Evolutionary conservation across 2,329 filamentous ascomycete species (phyloP), one percentile per base, ranked within the genome.

Genomic region (Ramularia collo-cygni): DNA sequence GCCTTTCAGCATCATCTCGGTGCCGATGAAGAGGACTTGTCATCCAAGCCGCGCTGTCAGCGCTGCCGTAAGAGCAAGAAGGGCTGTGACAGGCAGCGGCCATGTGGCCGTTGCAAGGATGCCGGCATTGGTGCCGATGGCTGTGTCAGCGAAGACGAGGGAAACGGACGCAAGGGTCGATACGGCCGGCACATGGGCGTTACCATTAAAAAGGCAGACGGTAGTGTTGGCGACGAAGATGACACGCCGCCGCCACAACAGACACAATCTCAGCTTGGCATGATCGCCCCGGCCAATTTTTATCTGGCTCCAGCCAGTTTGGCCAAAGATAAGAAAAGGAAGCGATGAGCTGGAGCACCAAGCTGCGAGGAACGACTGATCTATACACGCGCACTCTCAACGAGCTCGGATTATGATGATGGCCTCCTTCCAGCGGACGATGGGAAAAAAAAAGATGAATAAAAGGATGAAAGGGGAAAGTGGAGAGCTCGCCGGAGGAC

Each of bases 31-130:
- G 89, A 95, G 51, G 89, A 95, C 42, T 70, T 96, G 14, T 95
- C 90, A 0, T 89, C 84, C 51, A 95, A 96, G 68, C 92, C 92
- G 41, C 88, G 92, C 48, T 98, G 92, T 71, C 92, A 98, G 64
- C 84, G 92, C 43, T 98, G 92, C 73, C 84, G 92, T 57, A 98
- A 98, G 77, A 96, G 90, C 69, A 98, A 98, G 75, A 98, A 98
- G 69, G 92, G 92, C 9, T 98, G 92, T 61, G 92, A 98, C 68
- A 83, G 92, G 43, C 92, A 96, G 66, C 82, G 92, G 28, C 92
- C 92, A 18, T 98, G 92, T 59, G 86, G 88, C 40, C 80, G 92
- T 48, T 98, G 92, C 77, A 87, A 88, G 63, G 92, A 98, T 66
- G 92, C 92, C 30, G 92, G 92, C 14, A 86, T 98, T 55, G 84